Evolutionary conservation across 345 rosid genomes (phyloP).

Genomic region (Pistacia vera): DNA sequence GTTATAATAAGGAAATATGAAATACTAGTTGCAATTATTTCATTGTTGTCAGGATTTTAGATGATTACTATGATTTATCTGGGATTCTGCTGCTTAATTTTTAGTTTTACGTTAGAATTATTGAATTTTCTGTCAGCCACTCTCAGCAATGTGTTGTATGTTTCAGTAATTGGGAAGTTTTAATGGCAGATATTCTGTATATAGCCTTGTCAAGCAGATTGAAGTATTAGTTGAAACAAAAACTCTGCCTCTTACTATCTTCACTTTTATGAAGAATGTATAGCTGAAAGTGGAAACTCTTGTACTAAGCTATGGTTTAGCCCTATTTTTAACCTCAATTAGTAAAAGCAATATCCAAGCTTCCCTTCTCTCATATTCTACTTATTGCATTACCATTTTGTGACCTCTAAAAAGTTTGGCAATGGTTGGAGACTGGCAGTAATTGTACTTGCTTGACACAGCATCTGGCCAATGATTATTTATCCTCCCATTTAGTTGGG

Average conservation of each 20-base stretch:
- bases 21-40: not conserved
- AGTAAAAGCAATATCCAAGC: not conserved
- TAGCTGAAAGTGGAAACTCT: not conserved
- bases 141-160: not conserved
- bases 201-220: not conserved
- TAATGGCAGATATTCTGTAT: not conserved
- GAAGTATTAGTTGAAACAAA: not conserved
- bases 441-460: not conserved
- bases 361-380: not conserved
- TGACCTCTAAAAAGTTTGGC: slow-evolving; percentile 6
- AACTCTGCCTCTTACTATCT: not conserved
- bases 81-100: not conserved
- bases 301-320: not conserved
- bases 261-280: not conserved
- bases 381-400: slow-evolving; percentile 4
- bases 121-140: not conserved
- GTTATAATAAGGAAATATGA: not conserved
- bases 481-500: slow-evolving; percentile 1
- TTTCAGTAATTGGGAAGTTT: not conserved
- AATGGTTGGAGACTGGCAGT: not conserved
- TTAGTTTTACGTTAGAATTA: not conserved
- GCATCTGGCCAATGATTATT: not conserved
- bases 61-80: not conserved
- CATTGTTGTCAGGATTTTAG: not conserved
- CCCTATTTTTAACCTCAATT: not conserved